A percentile compares a stretch with the other conserved stretches of the same genome.
Conservation (phyloP, 768 basidiomycete genomes). For the Tylopilus plumbeoviolaceoides region DNA sequence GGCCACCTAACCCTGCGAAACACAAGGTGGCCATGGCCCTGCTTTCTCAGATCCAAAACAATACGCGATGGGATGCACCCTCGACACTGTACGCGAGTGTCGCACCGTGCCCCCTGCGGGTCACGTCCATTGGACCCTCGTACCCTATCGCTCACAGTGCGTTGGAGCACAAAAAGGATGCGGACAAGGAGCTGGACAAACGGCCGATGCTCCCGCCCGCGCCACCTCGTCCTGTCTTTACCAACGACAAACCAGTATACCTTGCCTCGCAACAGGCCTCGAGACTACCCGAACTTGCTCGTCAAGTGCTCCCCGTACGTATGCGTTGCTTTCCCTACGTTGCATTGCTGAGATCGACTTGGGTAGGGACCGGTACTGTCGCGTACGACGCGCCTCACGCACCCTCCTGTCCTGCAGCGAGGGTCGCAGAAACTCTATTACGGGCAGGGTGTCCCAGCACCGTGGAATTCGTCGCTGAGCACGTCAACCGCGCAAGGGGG, state of each 20-base stretch:
- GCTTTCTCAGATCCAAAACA: slow-evolving; percentile 51
- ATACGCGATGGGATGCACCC: slow-evolving; percentile 64
- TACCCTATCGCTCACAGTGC: slow-evolving; percentile 47
- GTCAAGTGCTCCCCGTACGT: slow-evolving; percentile 64
- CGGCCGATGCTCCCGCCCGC: slow-evolving; percentile 31
- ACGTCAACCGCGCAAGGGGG: slow-evolving; percentile 13
- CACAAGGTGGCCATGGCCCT: slow-evolving; percentile 77
- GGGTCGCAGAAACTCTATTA: slow-evolving; percentile 38
- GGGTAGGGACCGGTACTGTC: slow-evolving; percentile 51
- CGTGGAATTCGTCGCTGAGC: slow-evolving; percentile 40
- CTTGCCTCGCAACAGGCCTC: slow-evolving; percentile 61
- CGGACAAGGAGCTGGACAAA: slow-evolving; percentile 52
- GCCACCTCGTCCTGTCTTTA: slow-evolving; percentile 38
- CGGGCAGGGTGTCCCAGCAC: slow-evolving; percentile 37
- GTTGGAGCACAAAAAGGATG: slow-evolving; percentile 39
- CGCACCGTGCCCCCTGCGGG: slow-evolving; percentile 57
- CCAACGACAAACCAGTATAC: slow-evolving; percentile 54
- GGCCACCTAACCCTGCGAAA: slow-evolving; percentile 53
- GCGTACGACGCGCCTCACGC: slow-evolving; percentile 59
- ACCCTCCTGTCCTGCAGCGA: slow-evolving; percentile 62
- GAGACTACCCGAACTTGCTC: slow-evolving; percentile 62
- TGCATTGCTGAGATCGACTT: background rate
- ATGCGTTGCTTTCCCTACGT: background rate
- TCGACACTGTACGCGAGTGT: slow-evolving; percentile 61
- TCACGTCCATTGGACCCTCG: slow-evolving; percentile 60